Evolutionary conservation across 192 early-diverging fungal species (phyloP), one percentile per base, ranked within the genome.

Genomic region (Coemansia sp.): DNA sequence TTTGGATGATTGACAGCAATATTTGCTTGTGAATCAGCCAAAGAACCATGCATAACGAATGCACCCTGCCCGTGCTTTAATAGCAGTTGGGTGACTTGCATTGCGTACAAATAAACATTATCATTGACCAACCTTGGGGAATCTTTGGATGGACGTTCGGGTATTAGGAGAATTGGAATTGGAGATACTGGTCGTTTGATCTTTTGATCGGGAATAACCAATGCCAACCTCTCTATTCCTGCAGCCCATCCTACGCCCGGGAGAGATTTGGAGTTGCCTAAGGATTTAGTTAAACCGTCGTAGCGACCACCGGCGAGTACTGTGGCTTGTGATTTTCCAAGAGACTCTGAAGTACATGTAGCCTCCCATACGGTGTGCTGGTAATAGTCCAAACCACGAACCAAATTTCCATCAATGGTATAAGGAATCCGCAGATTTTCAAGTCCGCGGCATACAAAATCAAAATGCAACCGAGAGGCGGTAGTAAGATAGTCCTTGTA

Each of bases 371-470:
- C 81, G 8, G 85, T 85, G 33, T 82, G 78, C 43, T 85, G 79
- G 49, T 87, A 87, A 37, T 83, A 87, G 32, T 87, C 85, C n/a
- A 87, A 62, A 5, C 85, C 85, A 24, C 85, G 67, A 22, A 87
- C 85, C 20, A 87, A 59, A 15, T 63, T 54, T 10, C 53, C 54
- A 41, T 83, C 80, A 17, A 81, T 25, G 3, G 57, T 59, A 36
- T 77, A 83, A 7, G 82, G 78, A 13, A 87, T 83, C 0, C 43
- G 28, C 13, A 83, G 54, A 0, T 46, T 46, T 1, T 72, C 50
- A 3, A 87, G 60, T 0, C 70, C 71, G 8, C 43, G 36, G 3
- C 50, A 56, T 22, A 87, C 58, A 40, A 67, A 71, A 3, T 77
- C 56, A 50, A 83, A 85, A 18, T 78, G 77, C 5, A 51, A 18